These are phyloP conservation scores for Dendrobium officinale DNA, from an alignment of 106 monocot species.

Conservation along the genomic window DNA sequence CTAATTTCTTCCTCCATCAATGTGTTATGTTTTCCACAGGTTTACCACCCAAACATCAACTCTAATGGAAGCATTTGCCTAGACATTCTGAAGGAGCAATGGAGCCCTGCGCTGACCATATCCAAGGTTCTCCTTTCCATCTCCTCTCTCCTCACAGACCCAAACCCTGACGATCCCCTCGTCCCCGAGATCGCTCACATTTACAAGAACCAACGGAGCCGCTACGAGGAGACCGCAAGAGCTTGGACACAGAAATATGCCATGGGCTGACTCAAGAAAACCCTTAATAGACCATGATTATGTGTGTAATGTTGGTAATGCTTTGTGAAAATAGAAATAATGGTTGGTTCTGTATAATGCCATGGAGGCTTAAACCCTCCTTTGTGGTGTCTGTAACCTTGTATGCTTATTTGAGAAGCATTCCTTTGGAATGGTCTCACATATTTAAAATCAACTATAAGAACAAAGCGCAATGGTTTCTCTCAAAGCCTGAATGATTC, in stretches of 20 bases:
- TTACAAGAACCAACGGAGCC: constrained; percentile 28
- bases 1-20: too few relatives aligned
- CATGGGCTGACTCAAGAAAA: constrained; percentile 20
- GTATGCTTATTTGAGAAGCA: background rate
- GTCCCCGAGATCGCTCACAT: constrained; percentile 40
- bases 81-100: constrained; percentile 68
- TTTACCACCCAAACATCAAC: constrained; percentile 68
- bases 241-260: constrained; percentile 47
- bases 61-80: constrained; percentile 68
- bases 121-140: constrained; percentile 35
- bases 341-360: background rate
- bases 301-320: background rate
- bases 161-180: constrained; percentile 38
- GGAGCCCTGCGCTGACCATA: constrained; percentile 67
- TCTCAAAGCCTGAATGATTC: background rate
- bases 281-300: background rate
- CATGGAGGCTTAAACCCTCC: background rate
- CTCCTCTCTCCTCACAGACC: constrained; percentile 19
- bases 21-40: constrained; percentile 15
- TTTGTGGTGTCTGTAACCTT: background rate
- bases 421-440: background rate
- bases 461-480: background rate
- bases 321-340: background rate
- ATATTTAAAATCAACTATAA: background rate
- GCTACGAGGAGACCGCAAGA: constrained; percentile 34